Evolutionary conservation across 176 grass and related monocot genomes (phyloP), one percentile per base, ranked within the genome.

Genomic region (Ampelocalamus luodianensis): DNA sequence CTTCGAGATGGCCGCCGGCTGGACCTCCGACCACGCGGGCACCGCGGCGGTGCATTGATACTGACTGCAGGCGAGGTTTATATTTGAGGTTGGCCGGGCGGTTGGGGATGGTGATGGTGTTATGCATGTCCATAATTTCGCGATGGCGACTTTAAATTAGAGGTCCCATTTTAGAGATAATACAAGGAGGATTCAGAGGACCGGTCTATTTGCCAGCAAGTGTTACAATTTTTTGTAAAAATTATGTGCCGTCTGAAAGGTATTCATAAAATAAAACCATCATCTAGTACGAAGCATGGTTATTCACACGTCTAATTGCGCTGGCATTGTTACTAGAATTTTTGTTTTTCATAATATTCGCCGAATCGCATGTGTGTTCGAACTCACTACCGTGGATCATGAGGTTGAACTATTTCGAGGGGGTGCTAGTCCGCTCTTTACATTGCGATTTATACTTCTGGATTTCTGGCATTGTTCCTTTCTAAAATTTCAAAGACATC

Each of bases 1-100:
- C 0, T 98, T 98, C 58, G 93, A 98, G 85, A 93, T 74, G 82
- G 93, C 95, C 8, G 72, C 74, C 20, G 61, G 87, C 8, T 95
- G 93, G 91, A 74, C 49, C 49, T 90, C 89, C 1, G 85, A 68
- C 34, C 50, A 87, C 40, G 64, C 18, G 0, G 49, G 48, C 43
- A n/a, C 54, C 12, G 72, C 10, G 1, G 71, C 51, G 0, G 73
- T 0, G 16, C 86, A 8, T 29, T 83, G 40, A 77, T 10, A 56
- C 20, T 10, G 54, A 10, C 54, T 10, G 20, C 51, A 50, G 5
- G 48, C 51, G 5, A 20, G 51, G 51, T 54, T 50, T 13, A 16
- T 50, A 50, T 50, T 51, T 53, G 54, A 12, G n/a, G n/a, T 60
- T 23, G 20, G 23, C 58, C 58, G n/a, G n/a, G 10, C 23, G n/a